Conservation (phyloP, 306 rosid species). For the Gynostemma pentaphyllum region DNA sequence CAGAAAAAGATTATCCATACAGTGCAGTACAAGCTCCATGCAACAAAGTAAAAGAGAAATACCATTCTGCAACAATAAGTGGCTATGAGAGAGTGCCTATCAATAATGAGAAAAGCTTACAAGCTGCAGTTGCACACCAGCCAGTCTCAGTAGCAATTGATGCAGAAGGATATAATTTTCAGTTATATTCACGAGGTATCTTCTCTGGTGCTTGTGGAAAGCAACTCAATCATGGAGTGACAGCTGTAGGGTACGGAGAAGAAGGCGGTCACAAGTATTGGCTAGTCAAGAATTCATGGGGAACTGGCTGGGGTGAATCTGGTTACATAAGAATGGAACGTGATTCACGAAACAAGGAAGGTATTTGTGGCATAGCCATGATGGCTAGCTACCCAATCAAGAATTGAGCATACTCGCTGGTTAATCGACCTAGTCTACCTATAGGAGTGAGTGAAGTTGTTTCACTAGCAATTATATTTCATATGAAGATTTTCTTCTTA, state of each 20-base stretch:
- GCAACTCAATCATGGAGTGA: slow-evolving; percentile 54
- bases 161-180: slow-evolving; percentile 37
- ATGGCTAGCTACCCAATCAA: slow-evolving; percentile 56
- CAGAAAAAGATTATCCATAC: slow-evolving; percentile 43
- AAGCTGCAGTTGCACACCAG: slow-evolving; percentile 54
- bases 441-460: slow-evolving; percentile 9
- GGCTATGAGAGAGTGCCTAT: slow-evolving; percentile 44
- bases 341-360: slow-evolving; percentile 19
- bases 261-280: slow-evolving; percentile 35
- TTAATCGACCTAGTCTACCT: slow-evolving; percentile 12
- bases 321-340: slow-evolving; percentile 45
- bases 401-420: slow-evolving; percentile 12
- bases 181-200: slow-evolving; percentile 46
- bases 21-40: slow-evolving; percentile 27
- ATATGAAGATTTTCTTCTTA: not conserved
- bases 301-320: slow-evolving; percentile 50
- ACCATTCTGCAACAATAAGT: slow-evolving; percentile 22
- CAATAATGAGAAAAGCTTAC: slow-evolving; percentile 32
- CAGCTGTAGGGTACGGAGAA: slow-evolving; percentile 60
- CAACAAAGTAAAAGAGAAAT: slow-evolving; percentile 16
- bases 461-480: not conserved
- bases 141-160: slow-evolving; percentile 61
- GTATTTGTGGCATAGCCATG: slow-evolving; percentile 62
- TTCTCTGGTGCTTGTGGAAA: slow-evolving; percentile 43
- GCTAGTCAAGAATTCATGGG: slow-evolving; percentile 77